Conservation (phyloP, 768 basidiomycete genomes). For the Termitomyces sp. region DNA sequence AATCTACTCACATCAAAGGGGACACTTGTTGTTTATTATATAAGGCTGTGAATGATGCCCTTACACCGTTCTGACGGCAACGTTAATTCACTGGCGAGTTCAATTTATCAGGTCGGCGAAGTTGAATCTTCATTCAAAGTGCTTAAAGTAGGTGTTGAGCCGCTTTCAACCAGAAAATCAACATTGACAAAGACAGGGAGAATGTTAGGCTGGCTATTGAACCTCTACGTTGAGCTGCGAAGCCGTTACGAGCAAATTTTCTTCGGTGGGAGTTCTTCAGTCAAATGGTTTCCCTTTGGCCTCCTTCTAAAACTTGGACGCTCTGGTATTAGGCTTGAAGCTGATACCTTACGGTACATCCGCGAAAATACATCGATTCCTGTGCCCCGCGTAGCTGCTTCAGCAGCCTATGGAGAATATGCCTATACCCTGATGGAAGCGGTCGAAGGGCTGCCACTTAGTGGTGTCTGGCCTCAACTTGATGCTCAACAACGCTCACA, state of each 20-base stretch:
- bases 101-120: neutral
- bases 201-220: constrained; percentile 7
- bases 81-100: neutral
- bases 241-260: constrained; percentile 1
- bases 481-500: constrained; percentile 6
- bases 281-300: constrained; percentile 11
- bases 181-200: neutral
- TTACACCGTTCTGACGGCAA: too few relatives aligned
- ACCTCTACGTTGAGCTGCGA: constrained; percentile 2
- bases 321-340: constrained; percentile 4
- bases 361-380: constrained; percentile 8
- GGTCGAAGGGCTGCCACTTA: constrained; percentile 1
- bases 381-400: constrained; percentile 4
- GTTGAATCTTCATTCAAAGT: neutral
- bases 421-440: constrained; percentile 6
- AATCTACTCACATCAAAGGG: too few relatives aligned
- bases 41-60: neutral
- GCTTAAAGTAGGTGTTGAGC: neutral
- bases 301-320: constrained; percentile 3
- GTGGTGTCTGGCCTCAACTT: neutral
- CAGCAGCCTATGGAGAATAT: neutral
- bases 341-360: constrained; percentile 8
- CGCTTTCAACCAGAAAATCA: neutral
- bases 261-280: neutral
- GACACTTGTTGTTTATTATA: neutral